These are phyloP conservation scores for Bolboschoenus planiculmis DNA, from an alignment of 176 grass and related monocot genomes.

Conservation along the genomic window DNA sequence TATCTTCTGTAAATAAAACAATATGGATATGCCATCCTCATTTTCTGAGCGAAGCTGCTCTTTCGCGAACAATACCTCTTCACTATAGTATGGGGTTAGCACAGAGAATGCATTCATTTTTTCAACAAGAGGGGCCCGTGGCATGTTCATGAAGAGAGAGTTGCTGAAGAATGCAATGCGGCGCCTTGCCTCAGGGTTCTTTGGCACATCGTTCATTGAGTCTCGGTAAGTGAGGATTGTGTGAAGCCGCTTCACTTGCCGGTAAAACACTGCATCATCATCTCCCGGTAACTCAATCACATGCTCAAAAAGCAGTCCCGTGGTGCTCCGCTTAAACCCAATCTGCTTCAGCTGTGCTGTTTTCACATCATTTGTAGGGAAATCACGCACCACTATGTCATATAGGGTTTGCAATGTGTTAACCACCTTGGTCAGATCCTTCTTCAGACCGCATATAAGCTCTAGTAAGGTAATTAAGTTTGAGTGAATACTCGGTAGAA, in stretches of 20 bases:
- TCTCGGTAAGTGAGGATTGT: conserved; percentile 86
- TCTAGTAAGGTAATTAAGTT: conserved; percentile 59
- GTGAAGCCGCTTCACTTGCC: conserved; percentile 75
- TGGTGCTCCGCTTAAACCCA: conserved; percentile 28
- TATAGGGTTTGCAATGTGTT: conserved; percentile 85
- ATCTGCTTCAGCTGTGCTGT: conserved; percentile 47
- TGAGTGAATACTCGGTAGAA: conserved; percentile 58
- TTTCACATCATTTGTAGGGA: conserved; percentile 47
- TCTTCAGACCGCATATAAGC: conserved; percentile 45
- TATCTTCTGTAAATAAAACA: conserved; percentile 98
- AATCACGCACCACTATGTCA: conserved; percentile 68
- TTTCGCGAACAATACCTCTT: conserved; percentile 73
- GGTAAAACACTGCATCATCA: conserved; percentile 56
- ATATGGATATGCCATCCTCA: conserved; percentile 91
- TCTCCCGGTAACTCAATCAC: conserved; percentile 45
- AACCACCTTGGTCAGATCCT: conserved; percentile 69
- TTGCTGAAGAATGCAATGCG: conserved; percentile 98
- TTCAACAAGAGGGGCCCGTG: conserved; percentile 75
- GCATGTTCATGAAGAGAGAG: conserved; percentile 99
- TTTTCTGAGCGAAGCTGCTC: conserved; percentile 87
- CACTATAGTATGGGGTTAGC: conserved; percentile 90
- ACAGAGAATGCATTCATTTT: conserved; percentile 93
- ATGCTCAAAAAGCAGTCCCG: conserved; percentile 69
- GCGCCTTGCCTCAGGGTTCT: conserved; percentile 71
- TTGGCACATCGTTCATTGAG: conserved; percentile 85